Evolutionary conservation across 257 asterid species (phyloP).

Genomic region (Apocynum venetum): DNA sequence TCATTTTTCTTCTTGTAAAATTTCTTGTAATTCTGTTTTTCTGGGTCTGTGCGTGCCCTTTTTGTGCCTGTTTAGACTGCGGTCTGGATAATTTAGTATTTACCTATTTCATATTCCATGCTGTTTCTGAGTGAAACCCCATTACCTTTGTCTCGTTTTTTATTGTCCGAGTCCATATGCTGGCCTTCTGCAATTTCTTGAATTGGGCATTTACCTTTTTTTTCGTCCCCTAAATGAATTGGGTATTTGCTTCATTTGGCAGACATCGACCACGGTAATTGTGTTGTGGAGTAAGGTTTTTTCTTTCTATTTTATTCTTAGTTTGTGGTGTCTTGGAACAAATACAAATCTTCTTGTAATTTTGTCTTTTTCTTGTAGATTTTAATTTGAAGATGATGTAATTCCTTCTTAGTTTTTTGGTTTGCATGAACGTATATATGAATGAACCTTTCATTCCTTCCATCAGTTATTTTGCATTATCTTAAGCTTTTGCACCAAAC

Average conservation of each 20-base stretch:
- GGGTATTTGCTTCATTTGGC: neutral
- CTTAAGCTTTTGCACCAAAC: neutral
- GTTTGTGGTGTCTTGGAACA: neutral
- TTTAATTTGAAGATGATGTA: neutral
- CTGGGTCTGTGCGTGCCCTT: conserved; percentile 1
- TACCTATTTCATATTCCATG: neutral
- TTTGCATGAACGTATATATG: neutral
- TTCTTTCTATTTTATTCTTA: neutral
- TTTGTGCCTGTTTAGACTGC: neutral
- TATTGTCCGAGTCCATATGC: neutral
- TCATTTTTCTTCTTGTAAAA: neutral
- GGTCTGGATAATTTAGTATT: neutral
- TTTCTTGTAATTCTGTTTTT: neutral
- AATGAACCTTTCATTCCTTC: neutral
- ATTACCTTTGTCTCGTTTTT: neutral
- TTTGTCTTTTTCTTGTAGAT: neutral
- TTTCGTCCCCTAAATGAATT: neutral
- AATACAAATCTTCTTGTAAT: neutral
- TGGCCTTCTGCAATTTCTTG: neutral
- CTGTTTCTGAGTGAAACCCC: neutral
- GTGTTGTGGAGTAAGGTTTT: neutral
- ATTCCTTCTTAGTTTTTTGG: neutral
- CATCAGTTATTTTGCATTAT: neutral
- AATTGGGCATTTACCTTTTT: neutral
- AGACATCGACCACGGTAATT: neutral